A percentile compares a stretch with the other conserved stretches of the same genome.
Evolutionary conservation across 2,329 filamentous ascomycete species (phyloP).

Genomic region (Neofusicoccum laricinum): DNA sequence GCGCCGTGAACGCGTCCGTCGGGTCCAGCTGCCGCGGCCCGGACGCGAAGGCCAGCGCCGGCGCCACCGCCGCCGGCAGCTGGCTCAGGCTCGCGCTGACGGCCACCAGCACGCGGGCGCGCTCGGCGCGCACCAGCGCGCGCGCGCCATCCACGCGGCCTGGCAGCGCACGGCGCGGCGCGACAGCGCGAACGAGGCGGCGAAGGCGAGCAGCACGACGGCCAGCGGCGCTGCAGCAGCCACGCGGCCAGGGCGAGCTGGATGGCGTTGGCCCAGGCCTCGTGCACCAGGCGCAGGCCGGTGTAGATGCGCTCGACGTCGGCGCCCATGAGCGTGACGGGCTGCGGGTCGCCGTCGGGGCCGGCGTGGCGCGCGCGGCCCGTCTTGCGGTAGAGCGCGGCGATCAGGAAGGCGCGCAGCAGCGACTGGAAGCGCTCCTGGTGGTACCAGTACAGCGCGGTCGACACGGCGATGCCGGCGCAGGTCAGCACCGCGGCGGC

Average conservation of each 20-base stretch:
- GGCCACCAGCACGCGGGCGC: background rate
- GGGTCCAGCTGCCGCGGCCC: background rate
- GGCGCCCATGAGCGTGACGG: conserved; percentile 36
- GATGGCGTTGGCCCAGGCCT: conserved; percentile 36
- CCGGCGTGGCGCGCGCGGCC: conserved; percentile 25
- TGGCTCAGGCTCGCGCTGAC: background rate
- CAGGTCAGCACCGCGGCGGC: conserved; percentile 25
- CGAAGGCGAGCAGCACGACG: conserved; percentile 33
- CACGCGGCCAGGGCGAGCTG: conserved; percentile 48
- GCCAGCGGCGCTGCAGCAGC: conserved; percentile 42
- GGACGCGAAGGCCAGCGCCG: background rate
- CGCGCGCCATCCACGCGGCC: conserved; percentile 40
- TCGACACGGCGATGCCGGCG: conserved; percentile 22
- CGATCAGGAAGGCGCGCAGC: conserved; percentile 31
- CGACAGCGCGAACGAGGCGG: conserved; percentile 26
- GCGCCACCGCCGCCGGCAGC: background rate
- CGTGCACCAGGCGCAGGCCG: conserved; percentile 34
- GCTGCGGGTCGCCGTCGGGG: too few relatives aligned
- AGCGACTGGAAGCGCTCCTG: conserved; percentile 37
- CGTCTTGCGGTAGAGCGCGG: conserved; percentile 35
- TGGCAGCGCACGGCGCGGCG: conserved; percentile 33
- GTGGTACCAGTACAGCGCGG: conserved; percentile 28
- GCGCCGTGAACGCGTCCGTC: background rate
- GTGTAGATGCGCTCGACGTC: conserved; percentile 35
- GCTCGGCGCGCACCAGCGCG: too few relatives aligned